Evolutionary conservation across 2,329 filamentous ascomycete species (phyloP), one percentile per base, ranked within the genome.

Genomic region (Monosporascus sp.): DNA sequence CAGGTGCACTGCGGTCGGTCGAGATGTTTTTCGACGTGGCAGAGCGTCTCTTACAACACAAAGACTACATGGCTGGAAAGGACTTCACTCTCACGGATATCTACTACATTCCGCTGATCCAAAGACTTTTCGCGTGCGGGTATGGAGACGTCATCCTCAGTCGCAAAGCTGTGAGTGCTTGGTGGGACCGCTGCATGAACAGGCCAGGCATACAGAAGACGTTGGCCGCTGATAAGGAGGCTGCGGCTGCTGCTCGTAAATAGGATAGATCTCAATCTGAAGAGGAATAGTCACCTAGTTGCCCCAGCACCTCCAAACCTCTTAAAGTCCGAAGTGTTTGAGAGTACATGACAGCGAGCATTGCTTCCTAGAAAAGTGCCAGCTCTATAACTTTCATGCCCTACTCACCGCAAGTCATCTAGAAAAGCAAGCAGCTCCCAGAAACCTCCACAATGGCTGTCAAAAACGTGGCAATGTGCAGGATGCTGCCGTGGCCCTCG

Each of bases 31-130:
- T 78, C 55, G 73, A 77, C 56, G 64, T 75, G 24, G 70, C 68
- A 48, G 74, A 76, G 58, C 52, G 61, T 46, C 60, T 72, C 31
- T 63, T 77, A 53, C 65, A 69, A n/a, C 24, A 24, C 24, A 24
- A 24, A 4, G 24, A 24, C 24, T 24, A 24, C 3, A 24, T 24
- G 24, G 24, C 24, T 24, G 24, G 24, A 24, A 24, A 24, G 24
- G 24, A 24, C 24, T 24, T 24, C 24, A 24, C 24, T 24, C 24
- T 78, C 14, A 62, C 65, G 40, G 75, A 78, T 62, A 74, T 78
- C 57, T 74, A 73, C 65, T 78, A 78, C 56, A 72, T 78, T 60
- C 74, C 74, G 5, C 56, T 74, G 55, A 66, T 77, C 17, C 68
- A 69, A 52, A 72, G 72, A 57, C 68, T 77, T 54, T 70, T 76